A percentile compares a stretch with the other conserved stretches of the same genome.
These are phyloP conservation scores for Podaxis pistillaris DNA, from an alignment of 768 basidiomycete genomes.

Conservation along the genomic window DNA sequence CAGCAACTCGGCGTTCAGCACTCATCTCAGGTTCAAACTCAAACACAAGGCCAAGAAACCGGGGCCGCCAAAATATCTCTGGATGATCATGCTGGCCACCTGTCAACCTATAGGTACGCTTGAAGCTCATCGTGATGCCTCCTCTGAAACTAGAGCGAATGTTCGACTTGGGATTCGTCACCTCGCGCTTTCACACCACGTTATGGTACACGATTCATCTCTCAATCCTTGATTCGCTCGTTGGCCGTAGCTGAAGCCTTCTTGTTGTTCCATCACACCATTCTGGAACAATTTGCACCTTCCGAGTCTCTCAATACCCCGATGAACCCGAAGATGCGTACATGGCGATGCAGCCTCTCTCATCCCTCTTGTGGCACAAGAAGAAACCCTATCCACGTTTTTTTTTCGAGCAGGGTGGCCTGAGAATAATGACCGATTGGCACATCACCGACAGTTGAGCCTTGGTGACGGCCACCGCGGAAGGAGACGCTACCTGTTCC, in stretches of 20 bases:
- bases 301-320: not conserved
- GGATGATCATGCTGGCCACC: not conserved
- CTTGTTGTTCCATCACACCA: not conserved
- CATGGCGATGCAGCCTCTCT: not conserved
- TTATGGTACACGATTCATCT: not conserved
- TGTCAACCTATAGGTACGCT: not conserved
- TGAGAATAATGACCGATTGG: conserved; percentile 3
- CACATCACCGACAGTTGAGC: no score
- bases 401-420: not conserved
- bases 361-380: not conserved
- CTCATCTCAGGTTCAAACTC: not conserved
- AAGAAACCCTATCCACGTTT: not conserved
- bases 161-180: not conserved
- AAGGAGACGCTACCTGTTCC: not conserved
- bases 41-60: not conserved
- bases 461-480: no score
- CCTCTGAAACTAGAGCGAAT: not conserved
- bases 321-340: not conserved
- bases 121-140: not conserved
- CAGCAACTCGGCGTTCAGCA: no score
- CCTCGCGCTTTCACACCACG: not conserved
- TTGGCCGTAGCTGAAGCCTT: no score
- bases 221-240: not conserved
- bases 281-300: not conserved
- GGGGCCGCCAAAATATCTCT: not conserved